Conservation (phyloP, 306 rosid species). For the Rubus parviflorus region DNA sequence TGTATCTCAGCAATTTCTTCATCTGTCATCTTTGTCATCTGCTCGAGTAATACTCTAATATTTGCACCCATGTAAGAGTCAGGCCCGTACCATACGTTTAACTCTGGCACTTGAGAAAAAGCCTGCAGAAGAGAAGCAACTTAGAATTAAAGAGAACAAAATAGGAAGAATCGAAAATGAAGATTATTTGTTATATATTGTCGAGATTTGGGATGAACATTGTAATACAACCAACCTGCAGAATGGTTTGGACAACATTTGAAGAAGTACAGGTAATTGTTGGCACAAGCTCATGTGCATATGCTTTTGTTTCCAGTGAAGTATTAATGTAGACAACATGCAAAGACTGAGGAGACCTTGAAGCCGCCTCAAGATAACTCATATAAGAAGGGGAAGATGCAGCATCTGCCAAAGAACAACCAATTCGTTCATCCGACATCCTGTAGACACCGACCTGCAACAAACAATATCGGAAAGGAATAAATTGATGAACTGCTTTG, state of each 20-base stretch:
- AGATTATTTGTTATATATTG: conserved; percentile 15
- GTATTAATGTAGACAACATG: conserved; percentile 94
- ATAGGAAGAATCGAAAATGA: background rate
- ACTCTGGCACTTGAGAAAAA: conserved; percentile 84
- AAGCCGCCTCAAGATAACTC: conserved; percentile 81
- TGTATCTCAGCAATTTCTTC: conserved; percentile 80
- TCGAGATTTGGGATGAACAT: background rate
- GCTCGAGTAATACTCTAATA: conserved; percentile 68
- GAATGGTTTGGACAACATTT: conserved; percentile 89
- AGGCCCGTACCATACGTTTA: conserved; percentile 86
- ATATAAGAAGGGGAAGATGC: conserved; percentile 72
- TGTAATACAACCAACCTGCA: conserved; percentile 58
- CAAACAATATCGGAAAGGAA: conserved; percentile 13
- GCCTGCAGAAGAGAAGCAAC: conserved; percentile 51
- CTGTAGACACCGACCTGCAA: conserved; percentile 88
- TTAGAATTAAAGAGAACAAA: background rate
- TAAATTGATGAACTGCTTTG: conserved; percentile 21
- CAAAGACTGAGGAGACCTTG: conserved; percentile 68
- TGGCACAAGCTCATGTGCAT: conserved; percentile 94
- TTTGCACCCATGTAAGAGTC: conserved; percentile 99
- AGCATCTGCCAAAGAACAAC: conserved; percentile 97
- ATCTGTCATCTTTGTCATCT: conserved; percentile 82
- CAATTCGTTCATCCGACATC: conserved; percentile 84
- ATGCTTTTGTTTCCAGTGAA: conserved; percentile 89
- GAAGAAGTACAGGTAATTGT: conserved; percentile 98